These are phyloP conservation scores for Thelephora ganbajun DNA, from an alignment of 768 basidiomycete genomes.

Conservation along the genomic window DNA sequence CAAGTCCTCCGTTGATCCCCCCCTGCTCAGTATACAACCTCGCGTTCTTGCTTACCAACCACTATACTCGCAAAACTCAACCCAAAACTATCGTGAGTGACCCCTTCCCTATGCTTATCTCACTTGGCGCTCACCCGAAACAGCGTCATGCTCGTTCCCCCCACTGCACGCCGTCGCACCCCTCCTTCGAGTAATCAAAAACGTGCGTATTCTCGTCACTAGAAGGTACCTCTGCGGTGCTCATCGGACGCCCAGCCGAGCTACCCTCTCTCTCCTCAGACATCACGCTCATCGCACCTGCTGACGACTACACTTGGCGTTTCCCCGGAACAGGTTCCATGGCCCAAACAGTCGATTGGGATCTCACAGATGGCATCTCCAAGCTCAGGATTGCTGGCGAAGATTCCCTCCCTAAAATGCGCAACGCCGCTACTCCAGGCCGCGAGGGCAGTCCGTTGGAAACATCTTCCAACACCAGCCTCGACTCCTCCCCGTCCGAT, in stretches of 20 bases:
- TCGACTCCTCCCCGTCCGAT: slow-evolving; percentile 54
- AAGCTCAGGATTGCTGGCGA: slow-evolving; percentile 59
- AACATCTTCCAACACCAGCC: slow-evolving; percentile 55
- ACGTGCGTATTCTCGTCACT: slow-evolving; percentile 7
- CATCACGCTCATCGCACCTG: slow-evolving; percentile 22
- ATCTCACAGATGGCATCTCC: slow-evolving; percentile 58
- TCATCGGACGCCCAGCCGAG: slow-evolving; percentile 12
- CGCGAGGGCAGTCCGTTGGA: slow-evolving; percentile 61
- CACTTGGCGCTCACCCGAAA: not conserved
- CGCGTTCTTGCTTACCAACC: slow-evolving; percentile 11
- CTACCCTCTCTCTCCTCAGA: slow-evolving; percentile 17
- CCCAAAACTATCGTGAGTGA: too few relatives aligned
- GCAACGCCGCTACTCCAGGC: slow-evolving; percentile 36
- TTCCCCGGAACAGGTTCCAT: slow-evolving; percentile 50
- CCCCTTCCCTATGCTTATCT: too few relatives aligned
- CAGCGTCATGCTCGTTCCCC: not conserved
- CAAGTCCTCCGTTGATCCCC: too few relatives aligned
- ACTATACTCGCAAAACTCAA: too few relatives aligned
- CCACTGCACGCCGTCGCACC: not conserved
- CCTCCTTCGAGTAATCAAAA: slow-evolving; percentile 5
- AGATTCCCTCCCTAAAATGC: slow-evolving; percentile 36
- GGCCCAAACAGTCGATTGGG: slow-evolving; percentile 50
- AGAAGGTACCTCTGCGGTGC: slow-evolving; percentile 1
- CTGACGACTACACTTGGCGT: slow-evolving; percentile 42
- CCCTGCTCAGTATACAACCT: slow-evolving; percentile 4